These are phyloP conservation scores for Cubamyces sp. DNA, from an alignment of 768 basidiomycete species.

Conservation along the genomic window DNA sequence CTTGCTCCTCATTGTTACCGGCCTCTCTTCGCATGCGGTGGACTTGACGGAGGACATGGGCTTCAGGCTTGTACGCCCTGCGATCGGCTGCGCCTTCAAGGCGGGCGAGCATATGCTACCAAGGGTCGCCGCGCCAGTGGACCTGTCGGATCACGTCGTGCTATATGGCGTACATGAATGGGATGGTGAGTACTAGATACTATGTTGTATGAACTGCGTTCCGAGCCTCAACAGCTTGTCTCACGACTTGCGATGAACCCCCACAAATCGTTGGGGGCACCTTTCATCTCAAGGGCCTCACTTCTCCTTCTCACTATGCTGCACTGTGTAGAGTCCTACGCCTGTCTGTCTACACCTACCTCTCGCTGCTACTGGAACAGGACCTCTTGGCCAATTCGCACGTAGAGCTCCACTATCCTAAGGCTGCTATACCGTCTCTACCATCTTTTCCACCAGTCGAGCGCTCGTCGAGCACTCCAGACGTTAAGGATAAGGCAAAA, in stretches of 20 bases:
- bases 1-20: conserved; percentile 55
- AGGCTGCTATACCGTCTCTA: conserved; percentile 30
- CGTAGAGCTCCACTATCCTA: conserved; percentile 50
- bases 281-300: conserved; percentile 55
- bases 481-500: conserved; percentile 30
- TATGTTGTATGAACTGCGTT: not conserved
- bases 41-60: conserved; percentile 43
- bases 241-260: conserved; percentile 28
- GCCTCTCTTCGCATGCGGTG: conserved; percentile 31
- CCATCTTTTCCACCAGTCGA: conserved; percentile 17
- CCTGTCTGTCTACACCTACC: conserved; percentile 54
- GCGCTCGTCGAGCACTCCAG: conserved; percentile 24
- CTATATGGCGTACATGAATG: conserved; percentile 57
- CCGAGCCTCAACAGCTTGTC: conserved; percentile 15
- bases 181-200: conserved; percentile 44
- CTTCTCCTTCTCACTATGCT: conserved; percentile 46
- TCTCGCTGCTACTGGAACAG: conserved; percentile 66
- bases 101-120: conserved; percentile 31
- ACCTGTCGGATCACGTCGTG: conserved; percentile 33
- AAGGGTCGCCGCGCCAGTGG: not conserved
- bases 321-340: conserved; percentile 54
- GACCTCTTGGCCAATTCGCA: conserved; percentile 54
- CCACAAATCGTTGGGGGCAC: conserved; percentile 61
- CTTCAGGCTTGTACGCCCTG: conserved; percentile 22
- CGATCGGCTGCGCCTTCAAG: conserved; percentile 50